phyloP scores from a whole-genome alignment of 441 rosid genomes.

The Erodium trifolium region DNA sequence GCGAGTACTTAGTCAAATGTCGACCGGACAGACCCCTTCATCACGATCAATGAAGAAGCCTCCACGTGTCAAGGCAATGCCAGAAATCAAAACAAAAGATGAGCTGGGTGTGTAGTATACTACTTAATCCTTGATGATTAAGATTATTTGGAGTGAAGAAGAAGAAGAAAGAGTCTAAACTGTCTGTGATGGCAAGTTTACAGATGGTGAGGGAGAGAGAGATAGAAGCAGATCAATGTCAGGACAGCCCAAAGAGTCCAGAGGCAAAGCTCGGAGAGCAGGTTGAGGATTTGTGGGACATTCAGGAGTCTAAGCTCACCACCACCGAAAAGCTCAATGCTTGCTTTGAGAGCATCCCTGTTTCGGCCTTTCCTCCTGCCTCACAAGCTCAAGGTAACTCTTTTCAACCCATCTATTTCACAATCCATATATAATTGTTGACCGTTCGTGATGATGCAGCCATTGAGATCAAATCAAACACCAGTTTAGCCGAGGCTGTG shows the following conservation, averaged over 20 bases:
- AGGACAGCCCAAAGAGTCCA: conserved; percentile 39
- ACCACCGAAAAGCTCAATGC: conserved; percentile 91
- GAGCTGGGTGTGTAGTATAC: no score
- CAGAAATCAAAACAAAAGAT: no score
- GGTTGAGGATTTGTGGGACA: conserved; percentile 93
- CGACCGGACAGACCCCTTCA: no score
- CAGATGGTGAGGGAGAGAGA: conserved; percentile 10
- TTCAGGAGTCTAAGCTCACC: conserved; percentile 58
- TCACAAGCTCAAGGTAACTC: conserved; percentile 60
- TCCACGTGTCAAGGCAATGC: no score
- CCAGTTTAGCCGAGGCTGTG: conserved; percentile 86
- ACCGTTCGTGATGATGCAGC: conserved; percentile 31
- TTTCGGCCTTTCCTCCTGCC: conserved; percentile 76
- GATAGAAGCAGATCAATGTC: not conserved
- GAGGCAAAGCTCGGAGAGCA: conserved; percentile 86
- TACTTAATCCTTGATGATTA: no score
- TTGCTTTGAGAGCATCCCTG: conserved; percentile 84
- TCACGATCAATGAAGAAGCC: no score
- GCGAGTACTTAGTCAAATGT: no score
- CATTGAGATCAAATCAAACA: conserved; percentile 72
- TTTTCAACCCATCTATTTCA: no score
- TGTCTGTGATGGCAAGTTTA: not conserved
- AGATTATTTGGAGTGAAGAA: no score
- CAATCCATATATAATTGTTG: no score
- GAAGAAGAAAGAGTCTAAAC: no score